A percentile compares a stretch with the other conserved stretches of the same genome.
These are phyloP conservation scores for Arthonia radiata DNA, from an alignment of 495 filamentous ascomycete genomes.

Conservation along the genomic window DNA sequence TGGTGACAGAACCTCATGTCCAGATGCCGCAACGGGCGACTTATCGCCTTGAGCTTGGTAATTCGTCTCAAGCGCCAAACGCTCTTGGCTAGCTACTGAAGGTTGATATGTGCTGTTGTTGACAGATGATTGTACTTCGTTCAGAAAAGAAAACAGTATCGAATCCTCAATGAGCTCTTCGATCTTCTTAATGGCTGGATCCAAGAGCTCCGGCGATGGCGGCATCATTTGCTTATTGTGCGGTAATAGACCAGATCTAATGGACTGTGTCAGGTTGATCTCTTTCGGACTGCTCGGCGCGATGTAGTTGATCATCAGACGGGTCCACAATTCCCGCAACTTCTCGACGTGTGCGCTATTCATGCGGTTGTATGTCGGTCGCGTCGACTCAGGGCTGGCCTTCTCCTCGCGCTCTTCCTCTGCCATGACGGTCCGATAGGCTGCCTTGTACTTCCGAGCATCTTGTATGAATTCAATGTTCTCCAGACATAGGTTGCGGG, in stretches of 20 bases:
- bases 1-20: too few species aligned
- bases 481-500: constrained; percentile 92
- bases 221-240: constrained; percentile 35
- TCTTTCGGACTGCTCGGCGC: constrained; percentile 58
- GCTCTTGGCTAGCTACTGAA: too few species aligned
- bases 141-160: constrained; percentile 62
- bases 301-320: constrained; percentile 50
- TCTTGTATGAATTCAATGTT: constrained; percentile 96
- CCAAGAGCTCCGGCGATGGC: constrained; percentile 52
- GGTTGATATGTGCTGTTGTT: too few species aligned
- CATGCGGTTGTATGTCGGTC: constrained; percentile 24
- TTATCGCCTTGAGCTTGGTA: too few species aligned
- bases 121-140: too few species aligned
- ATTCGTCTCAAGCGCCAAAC: too few species aligned
- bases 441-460: constrained; percentile 64
- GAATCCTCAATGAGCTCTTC: constrained; percentile 96
- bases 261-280: constrained; percentile 73
- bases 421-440: constrained; percentile 32
- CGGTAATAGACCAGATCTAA: constrained; percentile 55
- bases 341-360: too few species aligned
- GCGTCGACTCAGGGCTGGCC: constrained; percentile 18
- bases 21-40: too few species aligned
- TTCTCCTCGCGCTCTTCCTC: constrained; percentile 4
- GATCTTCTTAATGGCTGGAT: constrained; percentile 73
- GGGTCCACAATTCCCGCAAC: constrained; percentile 27